phyloP scores from a whole-genome alignment of 257 asterid species.

The Fraxinus pennsylvanica region DNA sequence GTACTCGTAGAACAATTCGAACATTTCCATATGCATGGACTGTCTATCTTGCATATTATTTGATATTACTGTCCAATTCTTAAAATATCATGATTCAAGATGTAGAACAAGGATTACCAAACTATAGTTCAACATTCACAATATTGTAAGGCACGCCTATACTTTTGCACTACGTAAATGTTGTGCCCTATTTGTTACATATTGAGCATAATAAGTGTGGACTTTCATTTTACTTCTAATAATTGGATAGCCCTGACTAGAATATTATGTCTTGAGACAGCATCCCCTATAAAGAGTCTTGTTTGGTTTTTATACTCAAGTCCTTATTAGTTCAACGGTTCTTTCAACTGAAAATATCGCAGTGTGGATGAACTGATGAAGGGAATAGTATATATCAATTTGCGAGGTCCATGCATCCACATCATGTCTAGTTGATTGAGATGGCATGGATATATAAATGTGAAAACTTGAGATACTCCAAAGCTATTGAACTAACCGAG shows the following conservation, averaged over 20 bases:
- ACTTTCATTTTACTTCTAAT: too few relatives aligned
- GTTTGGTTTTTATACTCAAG: neutral
- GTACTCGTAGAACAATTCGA: neutral
- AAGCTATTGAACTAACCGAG: neutral
- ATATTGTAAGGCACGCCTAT: neutral
- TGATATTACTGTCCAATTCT: neutral
- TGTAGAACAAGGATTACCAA: neutral
- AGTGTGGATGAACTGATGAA: neutral
- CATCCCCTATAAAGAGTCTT: neutral
- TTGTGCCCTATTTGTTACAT: neutral
- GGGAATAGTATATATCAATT: neutral
- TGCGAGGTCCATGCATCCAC: neutral
- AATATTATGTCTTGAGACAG: neutral
- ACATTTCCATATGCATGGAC: neutral
- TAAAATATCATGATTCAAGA: neutral
- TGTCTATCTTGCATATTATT: neutral
- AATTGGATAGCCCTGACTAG: neutral
- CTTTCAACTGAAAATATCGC: neutral
- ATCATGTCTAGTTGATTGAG: neutral
- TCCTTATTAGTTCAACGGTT: neutral
- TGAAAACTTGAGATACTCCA: neutral
- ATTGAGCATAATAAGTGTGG: too few relatives aligned
- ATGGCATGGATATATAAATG: neutral
- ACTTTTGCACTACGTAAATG: neutral
- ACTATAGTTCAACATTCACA: neutral